Evolutionary conservation across 2,329 filamentous ascomycete genomes (phyloP), one percentile per base, ranked within the genome.

Genomic region (Macroventuria anomochaeta): DNA sequence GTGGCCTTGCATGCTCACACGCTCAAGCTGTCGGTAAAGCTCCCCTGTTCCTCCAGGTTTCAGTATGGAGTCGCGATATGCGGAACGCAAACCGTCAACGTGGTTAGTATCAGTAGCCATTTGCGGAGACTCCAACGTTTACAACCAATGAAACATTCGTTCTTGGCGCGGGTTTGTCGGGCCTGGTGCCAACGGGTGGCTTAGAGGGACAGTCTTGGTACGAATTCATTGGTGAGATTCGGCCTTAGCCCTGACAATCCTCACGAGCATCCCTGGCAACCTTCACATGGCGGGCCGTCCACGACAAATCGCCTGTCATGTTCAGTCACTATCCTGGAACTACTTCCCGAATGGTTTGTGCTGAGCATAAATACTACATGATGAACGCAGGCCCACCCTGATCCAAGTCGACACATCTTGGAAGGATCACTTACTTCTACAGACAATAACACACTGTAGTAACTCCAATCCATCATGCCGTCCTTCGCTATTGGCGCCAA

Each of bases 131-230:
- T 38, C 36, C 40, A 42, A 46, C 33, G 18, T 26, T 38, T 47
- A 57, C 37, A 38, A 38, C 38, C 53, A 59, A 53, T 53, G 40
- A 33, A 33, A 41, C 46, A 44, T 38, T 48, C 56, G 23, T 51
- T 50, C 54, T 62, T 59, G 56, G 55, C 57, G 46, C 61, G 57
- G 63, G 37, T 56, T 59, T 49, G 43, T 54, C 63, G 62, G 62
- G 44, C 63, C 62, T 67, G 50, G 52, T 63, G 52, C 62, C 60
- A 57, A 48, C 53, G 53, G 56, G 56, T 61, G 60, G 63, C 63
- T 63, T 57, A 41, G 42, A 53, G 42, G 46, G 36, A 53, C 15
- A 32, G 44, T 51, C 50, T 54, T 57, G 53, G 50, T 57, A 42
- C 12, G 17, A 47, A 46, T 34, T 51, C 42, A 67, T 59, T 67